Evolutionary conservation across 2,329 filamentous ascomycete genomes (phyloP).

Genomic region (Neofusicoccum ribis): DNA sequence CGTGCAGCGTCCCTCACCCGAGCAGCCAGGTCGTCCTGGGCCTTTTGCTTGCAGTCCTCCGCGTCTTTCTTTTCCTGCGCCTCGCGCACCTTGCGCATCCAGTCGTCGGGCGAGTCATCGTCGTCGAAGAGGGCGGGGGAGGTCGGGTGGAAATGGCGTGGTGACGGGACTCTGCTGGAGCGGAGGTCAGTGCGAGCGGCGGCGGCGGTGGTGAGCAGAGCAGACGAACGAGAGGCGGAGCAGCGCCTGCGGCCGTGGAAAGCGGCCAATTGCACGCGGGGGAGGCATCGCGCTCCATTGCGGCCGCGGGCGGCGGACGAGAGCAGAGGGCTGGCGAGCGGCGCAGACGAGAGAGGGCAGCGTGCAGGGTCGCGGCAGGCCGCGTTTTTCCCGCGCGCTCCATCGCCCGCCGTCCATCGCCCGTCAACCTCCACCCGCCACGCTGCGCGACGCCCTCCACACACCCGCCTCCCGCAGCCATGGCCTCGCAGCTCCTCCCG

Average conservation of each 20-base stretch:
- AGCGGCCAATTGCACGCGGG: not conserved
- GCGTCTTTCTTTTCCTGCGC: not conserved
- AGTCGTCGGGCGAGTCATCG: not conserved
- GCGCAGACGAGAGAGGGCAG: too few species aligned
- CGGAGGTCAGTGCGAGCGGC: not conserved
- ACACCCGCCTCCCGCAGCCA: conserved; percentile 10
- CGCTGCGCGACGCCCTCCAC: not conserved
- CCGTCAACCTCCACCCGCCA: not conserved
- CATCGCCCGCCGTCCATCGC: not conserved
- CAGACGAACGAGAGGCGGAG: not conserved
- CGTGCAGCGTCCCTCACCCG: not conserved
- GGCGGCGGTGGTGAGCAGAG: not conserved
- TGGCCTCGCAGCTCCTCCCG: conserved; percentile 38
- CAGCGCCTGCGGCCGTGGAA: too few species aligned
- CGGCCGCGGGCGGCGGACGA: not conserved
- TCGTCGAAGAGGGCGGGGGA: not conserved
- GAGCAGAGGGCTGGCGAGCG: not conserved
- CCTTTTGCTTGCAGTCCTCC: not conserved
- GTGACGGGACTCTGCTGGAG: not conserved
- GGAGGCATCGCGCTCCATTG: not conserved
- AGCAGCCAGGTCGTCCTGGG: not conserved
- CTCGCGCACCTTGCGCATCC: not conserved
- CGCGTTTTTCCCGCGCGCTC: too few species aligned
- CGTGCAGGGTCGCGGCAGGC: too few species aligned
- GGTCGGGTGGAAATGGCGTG: not conserved